These are phyloP conservation scores for Gomphus sp. DNA, from an alignment of 1,284 basidiomycete genomes.

Conservation along the genomic window DNA sequence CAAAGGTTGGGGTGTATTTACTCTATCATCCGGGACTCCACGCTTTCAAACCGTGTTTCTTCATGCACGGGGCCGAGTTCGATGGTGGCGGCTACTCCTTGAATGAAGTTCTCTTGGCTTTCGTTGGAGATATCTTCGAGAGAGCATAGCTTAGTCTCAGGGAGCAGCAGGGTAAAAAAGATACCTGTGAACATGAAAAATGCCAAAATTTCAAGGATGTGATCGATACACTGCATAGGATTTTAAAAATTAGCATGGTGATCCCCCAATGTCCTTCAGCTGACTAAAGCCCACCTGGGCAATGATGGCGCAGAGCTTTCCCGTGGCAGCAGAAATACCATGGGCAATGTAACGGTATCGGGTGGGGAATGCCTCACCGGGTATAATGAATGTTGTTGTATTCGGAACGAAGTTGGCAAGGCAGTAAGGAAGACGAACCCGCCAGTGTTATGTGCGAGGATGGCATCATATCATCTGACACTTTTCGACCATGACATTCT, in stretches of 20 bases:
- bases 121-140: constrained; percentile 73
- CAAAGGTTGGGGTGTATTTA: background rate
- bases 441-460: constrained; percentile 42
- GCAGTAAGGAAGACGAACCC: constrained; percentile 77
- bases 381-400: constrained; percentile 75
- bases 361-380: constrained; percentile 82
- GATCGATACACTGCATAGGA: constrained; percentile 1
- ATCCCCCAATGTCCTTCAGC: constrained; percentile 59
- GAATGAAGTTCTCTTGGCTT: constrained; percentile 54
- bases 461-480: constrained; percentile 62
- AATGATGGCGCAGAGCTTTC: constrained; percentile 78
- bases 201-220: constrained; percentile 53
- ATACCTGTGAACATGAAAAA: constrained; percentile 78
- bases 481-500: too few relatives aligned
- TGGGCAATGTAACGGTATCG: constrained; percentile 78
- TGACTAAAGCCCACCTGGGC: constrained; percentile 74
- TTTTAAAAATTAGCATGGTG: constrained; percentile 12
- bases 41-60: background rate
- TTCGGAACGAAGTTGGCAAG: constrained; percentile 72
- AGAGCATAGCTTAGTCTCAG: constrained; percentile 63
- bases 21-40: background rate
- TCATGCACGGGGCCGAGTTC: background rate
- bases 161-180: constrained; percentile 65
- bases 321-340: constrained; percentile 77
- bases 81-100: constrained; percentile 12